Evolutionary conservation across 1,284 basidiomycete genomes (phyloP).

Genomic region (Ustilago xerochloae): DNA sequence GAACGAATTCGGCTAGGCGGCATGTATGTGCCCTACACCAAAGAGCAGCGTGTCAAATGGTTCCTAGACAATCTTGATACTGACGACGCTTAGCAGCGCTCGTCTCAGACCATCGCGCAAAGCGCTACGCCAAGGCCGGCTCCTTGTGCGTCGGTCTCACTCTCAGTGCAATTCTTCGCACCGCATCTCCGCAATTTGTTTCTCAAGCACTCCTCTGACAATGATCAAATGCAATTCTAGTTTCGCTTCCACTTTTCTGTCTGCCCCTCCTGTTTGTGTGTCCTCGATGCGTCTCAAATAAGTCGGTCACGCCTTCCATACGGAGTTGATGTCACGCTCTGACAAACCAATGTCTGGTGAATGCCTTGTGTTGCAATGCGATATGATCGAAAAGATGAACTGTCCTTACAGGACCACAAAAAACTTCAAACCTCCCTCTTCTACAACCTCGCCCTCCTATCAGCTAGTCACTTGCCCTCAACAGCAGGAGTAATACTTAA

Average conservation of each 20-base stretch:
- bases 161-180: no score
- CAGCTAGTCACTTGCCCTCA: constrained; percentile 37
- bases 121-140: no score
- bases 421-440: neutral
- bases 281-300: no score
- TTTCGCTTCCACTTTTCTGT: neutral
- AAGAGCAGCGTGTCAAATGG: constrained; percentile 36
- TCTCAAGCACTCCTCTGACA: no score
- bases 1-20: constrained; percentile 30
- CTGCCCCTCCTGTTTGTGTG: neutral
- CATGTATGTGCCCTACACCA: constrained; percentile 46
- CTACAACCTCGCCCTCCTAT: constrained; percentile 2
- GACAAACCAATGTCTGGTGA: no score
- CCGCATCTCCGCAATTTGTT: no score
- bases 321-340: no score
- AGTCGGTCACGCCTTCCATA: no score
- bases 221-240: neutral
- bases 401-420: neutral
- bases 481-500: constrained; percentile 40
- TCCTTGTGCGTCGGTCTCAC: no score
- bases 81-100: constrained; percentile 20
- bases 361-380: neutral
- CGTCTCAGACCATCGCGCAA: no score
- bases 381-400: neutral
- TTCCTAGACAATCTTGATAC: constrained; percentile 43